A percentile compares a stretch with the other conserved stretches of the same genome.
phyloP scores from a whole-genome alignment of 257 asterid species.

The Fraxinus pennsylvanica region DNA sequence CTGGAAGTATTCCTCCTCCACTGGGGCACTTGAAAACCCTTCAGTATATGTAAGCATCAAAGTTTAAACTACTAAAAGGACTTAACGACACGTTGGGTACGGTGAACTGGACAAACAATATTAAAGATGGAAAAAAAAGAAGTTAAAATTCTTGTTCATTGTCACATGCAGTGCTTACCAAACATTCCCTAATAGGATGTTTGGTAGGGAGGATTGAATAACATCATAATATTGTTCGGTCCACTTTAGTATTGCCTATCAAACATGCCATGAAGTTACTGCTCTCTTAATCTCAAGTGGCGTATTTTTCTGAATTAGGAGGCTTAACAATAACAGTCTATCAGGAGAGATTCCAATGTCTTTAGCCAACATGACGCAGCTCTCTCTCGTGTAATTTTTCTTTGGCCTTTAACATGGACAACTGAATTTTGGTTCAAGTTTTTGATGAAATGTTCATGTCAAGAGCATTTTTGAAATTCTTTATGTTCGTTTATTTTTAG shows the following conservation, averaged over 20 bases:
- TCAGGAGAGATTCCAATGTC: slow-evolving; percentile 75
- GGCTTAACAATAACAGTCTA: slow-evolving; percentile 84
- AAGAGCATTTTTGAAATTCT: slow-evolving; percentile 12
- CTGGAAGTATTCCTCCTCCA: slow-evolving; percentile 67
- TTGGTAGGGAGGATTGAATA: neutral
- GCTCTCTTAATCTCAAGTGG: slow-evolving; percentile 4
- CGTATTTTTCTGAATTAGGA: slow-evolving; percentile 49
- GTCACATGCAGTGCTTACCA: neutral
- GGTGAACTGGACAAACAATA: neutral
- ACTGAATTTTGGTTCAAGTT: neutral
- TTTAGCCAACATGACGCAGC: slow-evolving; percentile 68
- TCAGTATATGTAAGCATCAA: slow-evolving; percentile 66
- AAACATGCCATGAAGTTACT: neutral
- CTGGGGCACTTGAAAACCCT: slow-evolving; percentile 61
- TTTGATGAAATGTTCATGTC: neutral
- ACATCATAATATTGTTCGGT: neutral
- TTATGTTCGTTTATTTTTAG: slow-evolving; percentile 38
- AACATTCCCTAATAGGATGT: neutral
- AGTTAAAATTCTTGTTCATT: neutral
- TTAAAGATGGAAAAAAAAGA: neutral
- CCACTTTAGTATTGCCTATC: neutral
- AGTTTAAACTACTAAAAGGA: neutral
- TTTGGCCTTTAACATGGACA: slow-evolving; percentile 16
- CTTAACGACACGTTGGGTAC: neutral
- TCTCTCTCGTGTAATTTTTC: slow-evolving; percentile 69